Conservation (phyloP, 371 early-diverging fungal genomes). For the Parasitella parasitica region DNA sequence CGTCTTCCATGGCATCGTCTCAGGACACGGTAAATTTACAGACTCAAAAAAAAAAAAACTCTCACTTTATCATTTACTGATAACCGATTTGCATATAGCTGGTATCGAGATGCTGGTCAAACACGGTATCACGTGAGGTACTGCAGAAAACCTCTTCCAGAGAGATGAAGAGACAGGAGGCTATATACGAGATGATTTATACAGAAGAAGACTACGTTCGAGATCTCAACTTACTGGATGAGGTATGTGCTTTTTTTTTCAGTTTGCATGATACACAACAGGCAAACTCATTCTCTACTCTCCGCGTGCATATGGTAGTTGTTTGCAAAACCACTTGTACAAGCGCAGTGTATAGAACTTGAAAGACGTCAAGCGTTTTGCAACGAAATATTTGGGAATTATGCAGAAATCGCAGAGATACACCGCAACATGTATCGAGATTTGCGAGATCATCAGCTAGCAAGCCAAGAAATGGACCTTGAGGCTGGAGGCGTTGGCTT, state of each 20-base stretch:
- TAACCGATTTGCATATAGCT: not conserved
- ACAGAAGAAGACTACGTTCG: conserved; percentile 89
- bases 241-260: too few species aligned
- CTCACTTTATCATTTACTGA: too few species aligned
- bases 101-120: conserved; percentile 55
- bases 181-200: conserved; percentile 87
- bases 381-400: conserved; percentile 73
- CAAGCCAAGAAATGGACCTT: conserved; percentile 30
- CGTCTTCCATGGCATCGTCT: conserved; percentile 15
- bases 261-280: too few species aligned
- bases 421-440: conserved; percentile 65
- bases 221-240: conserved; percentile 57
- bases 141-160: conserved; percentile 64
- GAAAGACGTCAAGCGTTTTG: conserved; percentile 59
- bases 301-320: conserved; percentile 47
- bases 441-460: conserved; percentile 60
- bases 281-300: conserved; percentile 26
- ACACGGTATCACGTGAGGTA: conserved; percentile 68
- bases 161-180: conserved; percentile 89
- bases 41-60: not conserved
- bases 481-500: conserved; percentile 27
- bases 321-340: conserved; percentile 9
- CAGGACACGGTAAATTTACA: conserved; percentile 7
- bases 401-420: conserved; percentile 59
- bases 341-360: conserved; percentile 41